A percentile compares a stretch with the other conserved stretches of the same genome.
phyloP scores from a whole-genome alignment of 352 stramenopile genomes.

The Pythium monospermum region DNA sequence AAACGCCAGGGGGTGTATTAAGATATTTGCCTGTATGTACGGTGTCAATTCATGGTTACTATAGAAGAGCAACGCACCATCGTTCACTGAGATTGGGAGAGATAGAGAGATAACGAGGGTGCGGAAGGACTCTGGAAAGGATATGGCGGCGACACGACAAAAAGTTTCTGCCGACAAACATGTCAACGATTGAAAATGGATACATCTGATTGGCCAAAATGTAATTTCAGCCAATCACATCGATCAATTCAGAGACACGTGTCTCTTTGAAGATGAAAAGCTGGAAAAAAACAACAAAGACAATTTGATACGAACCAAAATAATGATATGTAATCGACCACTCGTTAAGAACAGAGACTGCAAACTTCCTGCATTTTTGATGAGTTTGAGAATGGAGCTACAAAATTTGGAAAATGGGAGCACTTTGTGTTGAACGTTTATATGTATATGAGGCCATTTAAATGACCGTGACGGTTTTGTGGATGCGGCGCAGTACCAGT shows the following conservation, averaged over 20 bases:
- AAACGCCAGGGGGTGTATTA: neutral
- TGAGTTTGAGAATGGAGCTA: no score
- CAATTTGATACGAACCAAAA: constrained; percentile 3
- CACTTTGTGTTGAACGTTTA: no score
- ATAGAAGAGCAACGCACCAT: constrained; percentile 21
- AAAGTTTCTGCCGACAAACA: constrained; percentile 3
- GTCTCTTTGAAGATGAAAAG: constrained; percentile 12
- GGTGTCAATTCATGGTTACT: neutral
- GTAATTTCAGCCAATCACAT: constrained; percentile 16
- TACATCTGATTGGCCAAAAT: constrained; percentile 9
- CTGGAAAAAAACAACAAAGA: constrained; percentile 15
- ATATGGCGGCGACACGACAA: no score
- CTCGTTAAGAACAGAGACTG: no score
- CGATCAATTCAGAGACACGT: constrained; percentile 14
- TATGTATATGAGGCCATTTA: constrained; percentile 8
- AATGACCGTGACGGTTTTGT: no score
- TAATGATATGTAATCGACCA: no score
- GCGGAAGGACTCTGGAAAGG: no score
- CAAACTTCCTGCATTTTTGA: no score
- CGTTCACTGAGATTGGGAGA: constrained; percentile 1
- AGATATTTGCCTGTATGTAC: neutral
- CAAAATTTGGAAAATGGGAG: no score
- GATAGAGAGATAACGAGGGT: neutral
- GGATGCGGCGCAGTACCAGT: no score
- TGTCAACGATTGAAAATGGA: constrained; percentile 2